Percentiles rank a stretch among this genome's conserved stretches.
Evolutionary conservation across 108 stramenopile species (phyloP).

Genomic region (Cyclostephanos invisitatus): DNA sequence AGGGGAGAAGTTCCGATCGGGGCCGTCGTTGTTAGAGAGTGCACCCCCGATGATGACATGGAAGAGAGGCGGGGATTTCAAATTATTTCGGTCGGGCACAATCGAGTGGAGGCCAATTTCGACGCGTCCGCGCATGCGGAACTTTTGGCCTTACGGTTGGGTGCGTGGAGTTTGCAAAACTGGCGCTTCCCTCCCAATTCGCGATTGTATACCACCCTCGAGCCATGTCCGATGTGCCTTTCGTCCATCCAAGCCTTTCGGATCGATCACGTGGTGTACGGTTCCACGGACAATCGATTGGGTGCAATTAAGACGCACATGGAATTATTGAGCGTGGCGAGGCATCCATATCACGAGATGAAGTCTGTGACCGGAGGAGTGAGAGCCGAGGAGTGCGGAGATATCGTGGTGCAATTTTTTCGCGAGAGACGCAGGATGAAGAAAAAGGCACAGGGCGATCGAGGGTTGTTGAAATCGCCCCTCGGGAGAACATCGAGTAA

Average conservation of each 20-base stretch:
- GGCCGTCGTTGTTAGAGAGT: conserved; percentile 63
- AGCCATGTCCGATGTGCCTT: conserved; percentile 90
- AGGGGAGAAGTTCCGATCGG: conserved; percentile 84
- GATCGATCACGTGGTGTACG: conserved; percentile 75
- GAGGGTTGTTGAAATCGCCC: background rate
- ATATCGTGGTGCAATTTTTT: conserved; percentile 75
- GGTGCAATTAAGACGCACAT: conserved; percentile 78
- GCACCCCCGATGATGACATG: background rate
- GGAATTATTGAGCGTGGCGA: conserved; percentile 58
- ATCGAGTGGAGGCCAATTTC: conserved; percentile 68
- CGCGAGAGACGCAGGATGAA: conserved; percentile 51
- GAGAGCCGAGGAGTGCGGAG: conserved; percentile 56
- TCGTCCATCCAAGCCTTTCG: conserved; percentile 87
- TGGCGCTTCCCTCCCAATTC: conserved; percentile 77
- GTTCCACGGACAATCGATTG: conserved; percentile 76
- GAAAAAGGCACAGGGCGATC: conserved; percentile 8
- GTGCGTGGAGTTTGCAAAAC: conserved; percentile 56
- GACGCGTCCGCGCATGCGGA: conserved; percentile 93
- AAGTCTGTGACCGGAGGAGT: conserved; percentile 67
- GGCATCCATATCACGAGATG: conserved; percentile 84
- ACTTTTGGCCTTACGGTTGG: conserved; percentile 66
- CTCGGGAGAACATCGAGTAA: background rate
- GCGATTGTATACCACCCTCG: conserved; percentile 84
- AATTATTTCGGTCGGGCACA: conserved; percentile 71
- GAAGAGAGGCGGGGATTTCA: conserved; percentile 26